These are phyloP conservation scores for Backusella australiensis DNA, from an alignment of 192 early-diverging fungal species.

Conservation along the genomic window DNA sequence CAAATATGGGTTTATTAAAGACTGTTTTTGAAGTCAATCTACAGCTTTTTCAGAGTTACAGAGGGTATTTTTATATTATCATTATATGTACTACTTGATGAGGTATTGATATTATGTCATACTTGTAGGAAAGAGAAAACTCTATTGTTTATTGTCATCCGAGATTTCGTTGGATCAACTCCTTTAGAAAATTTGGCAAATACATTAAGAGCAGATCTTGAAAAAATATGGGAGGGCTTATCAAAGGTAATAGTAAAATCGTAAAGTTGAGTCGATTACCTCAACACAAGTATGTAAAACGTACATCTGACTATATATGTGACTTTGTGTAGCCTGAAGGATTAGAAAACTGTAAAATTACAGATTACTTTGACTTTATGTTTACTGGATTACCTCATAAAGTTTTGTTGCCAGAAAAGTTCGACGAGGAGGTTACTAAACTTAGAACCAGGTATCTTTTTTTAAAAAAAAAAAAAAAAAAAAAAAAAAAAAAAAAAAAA, in stretches of 20 bases:
- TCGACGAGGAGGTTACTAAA: constrained; percentile 66
- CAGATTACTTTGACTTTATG: constrained; percentile 90
- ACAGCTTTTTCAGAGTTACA: constrained; percentile 86
- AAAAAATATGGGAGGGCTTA: constrained; percentile 87
- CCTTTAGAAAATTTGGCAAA: constrained; percentile 78
- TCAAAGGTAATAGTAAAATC: constrained; percentile 37
- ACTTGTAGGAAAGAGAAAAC: constrained; percentile 78
- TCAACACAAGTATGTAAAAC: neutral
- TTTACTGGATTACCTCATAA: constrained; percentile 93
- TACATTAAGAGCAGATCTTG: constrained; percentile 81
- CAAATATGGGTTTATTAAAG: constrained; percentile 99
- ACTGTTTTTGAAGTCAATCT: constrained; percentile 99
- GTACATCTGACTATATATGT: neutral
- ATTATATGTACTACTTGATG: neutral
- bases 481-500: neutral
- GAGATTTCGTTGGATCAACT: constrained; percentile 90
- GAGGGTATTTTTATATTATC: constrained; percentile 44
- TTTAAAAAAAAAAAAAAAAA: neutral
- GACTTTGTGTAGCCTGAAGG: constrained; percentile 63
- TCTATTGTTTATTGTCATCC: constrained; percentile 92
- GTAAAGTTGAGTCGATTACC: neutral
- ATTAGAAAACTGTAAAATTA: constrained; percentile 69
- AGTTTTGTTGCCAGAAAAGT: constrained; percentile 75
- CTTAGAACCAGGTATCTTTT: constrained; percentile 60
- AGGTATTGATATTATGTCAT: neutral